Evolutionary conservation across 192 early-diverging fungal species (phyloP).

Genomic region (Jimgerdemannia lactiflua): DNA sequence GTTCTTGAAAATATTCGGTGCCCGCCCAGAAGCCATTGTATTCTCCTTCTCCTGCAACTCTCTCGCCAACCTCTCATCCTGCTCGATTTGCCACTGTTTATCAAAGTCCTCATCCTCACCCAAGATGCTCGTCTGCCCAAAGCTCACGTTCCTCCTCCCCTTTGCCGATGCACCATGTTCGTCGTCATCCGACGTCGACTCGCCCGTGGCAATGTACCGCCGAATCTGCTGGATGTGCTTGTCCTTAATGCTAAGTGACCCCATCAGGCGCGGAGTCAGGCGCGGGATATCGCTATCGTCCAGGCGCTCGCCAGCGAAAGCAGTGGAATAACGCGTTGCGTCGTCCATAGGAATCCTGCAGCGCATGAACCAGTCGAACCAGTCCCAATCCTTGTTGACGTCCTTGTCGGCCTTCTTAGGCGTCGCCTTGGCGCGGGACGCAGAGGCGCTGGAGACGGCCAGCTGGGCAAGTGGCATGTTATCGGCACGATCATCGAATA

Average conservation of each 20-base stretch:
- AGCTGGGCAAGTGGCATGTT: slow-evolving; percentile 4
- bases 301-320: slow-evolving; percentile 85
- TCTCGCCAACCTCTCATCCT: slow-evolving; percentile 81
- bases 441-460: background rate
- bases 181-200: slow-evolving; percentile 41
- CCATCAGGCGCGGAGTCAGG: slow-evolving; percentile 71
- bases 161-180: slow-evolving; percentile 19
- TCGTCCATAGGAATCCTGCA: slow-evolving; percentile 70
- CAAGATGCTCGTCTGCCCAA: slow-evolving; percentile 23
- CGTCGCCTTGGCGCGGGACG: slow-evolving; percentile 7
- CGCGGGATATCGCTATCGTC: slow-evolving; percentile 77
- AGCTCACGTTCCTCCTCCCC: slow-evolving; percentile 36
- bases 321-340: slow-evolving; percentile 76
- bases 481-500: slow-evolving; percentile 16
- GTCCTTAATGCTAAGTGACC: slow-evolving; percentile 79
- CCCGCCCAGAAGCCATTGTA: slow-evolving; percentile 10
- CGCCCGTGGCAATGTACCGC: slow-evolving; percentile 55
- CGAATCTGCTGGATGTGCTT: slow-evolving; percentile 80
- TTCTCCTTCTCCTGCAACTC: slow-evolving; percentile 75
- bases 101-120: slow-evolving; percentile 22
- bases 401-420: slow-evolving; percentile 34
- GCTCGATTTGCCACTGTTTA: slow-evolving; percentile 57
- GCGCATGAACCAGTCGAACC: slow-evolving; percentile 91
- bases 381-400: slow-evolving; percentile 81
- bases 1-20: background rate